A percentile compares a stretch with the other conserved stretches of the same genome.
Evolutionary conservation across 2,329 filamentous ascomycete genomes (phyloP).

Genomic region (Xylariaceae sp.): DNA sequence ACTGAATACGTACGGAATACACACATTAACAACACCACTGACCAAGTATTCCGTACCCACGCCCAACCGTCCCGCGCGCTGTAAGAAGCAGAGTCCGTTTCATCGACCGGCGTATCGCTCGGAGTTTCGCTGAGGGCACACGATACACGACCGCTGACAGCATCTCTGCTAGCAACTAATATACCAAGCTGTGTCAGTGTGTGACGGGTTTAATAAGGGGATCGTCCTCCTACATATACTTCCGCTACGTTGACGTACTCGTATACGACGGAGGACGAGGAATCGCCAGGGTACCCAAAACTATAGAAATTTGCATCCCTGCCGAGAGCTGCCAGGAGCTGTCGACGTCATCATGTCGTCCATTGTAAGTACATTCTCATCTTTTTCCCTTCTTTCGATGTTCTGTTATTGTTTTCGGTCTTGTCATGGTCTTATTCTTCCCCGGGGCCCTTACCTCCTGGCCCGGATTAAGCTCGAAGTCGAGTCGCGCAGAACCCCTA

Average conservation of each 20-base stretch:
- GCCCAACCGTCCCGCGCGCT: background rate
- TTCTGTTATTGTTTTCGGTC: constrained; percentile 5
- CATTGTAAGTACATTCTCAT: constrained; percentile 29
- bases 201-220: background rate
- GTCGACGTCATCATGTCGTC: constrained; percentile 33
- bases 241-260: no score
- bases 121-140: background rate
- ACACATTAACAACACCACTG: background rate
- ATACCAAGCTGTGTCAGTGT: background rate
- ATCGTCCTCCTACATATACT: background rate
- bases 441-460: constrained; percentile 12
- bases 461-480: constrained; percentile 1
- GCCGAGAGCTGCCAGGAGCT: constrained; percentile 6
- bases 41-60: background rate
- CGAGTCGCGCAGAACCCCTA: constrained; percentile 7
- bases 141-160: background rate
- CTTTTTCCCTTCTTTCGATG: background rate
- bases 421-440: constrained; percentile 14
- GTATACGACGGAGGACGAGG: background rate
- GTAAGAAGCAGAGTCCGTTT: background rate
- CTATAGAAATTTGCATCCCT: constrained; percentile 15
- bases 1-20: background rate
- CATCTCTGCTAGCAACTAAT: background rate
- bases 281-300: background rate
- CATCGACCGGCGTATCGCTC: background rate